Percentiles rank a stretch among this genome's conserved stretches.
phyloP scores from a whole-genome alignment of 2,329 filamentous ascomycete genomes.

The Colletotrichum destructivum region DNA sequence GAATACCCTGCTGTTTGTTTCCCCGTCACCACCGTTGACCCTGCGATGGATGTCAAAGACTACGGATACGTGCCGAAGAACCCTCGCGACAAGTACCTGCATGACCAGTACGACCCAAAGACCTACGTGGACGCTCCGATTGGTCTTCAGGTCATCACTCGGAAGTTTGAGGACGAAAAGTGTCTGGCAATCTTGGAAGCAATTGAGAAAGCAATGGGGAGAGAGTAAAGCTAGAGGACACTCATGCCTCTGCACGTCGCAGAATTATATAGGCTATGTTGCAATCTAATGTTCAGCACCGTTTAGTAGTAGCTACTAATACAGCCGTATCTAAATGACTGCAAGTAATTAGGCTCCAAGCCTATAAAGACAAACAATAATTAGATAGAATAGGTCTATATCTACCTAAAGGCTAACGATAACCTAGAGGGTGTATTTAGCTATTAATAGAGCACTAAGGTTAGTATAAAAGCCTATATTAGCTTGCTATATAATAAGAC shows the following conservation, averaged over 20 bases:
- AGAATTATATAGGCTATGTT: not conserved
- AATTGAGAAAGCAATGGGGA: conserved; percentile 11
- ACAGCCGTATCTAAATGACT: not conserved
- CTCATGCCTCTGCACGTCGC: not conserved
- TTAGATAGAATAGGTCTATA: too few relatives aligned
- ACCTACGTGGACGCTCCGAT: conserved; percentile 19
- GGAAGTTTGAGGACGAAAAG: conserved; percentile 19
- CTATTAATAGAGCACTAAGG: too few relatives aligned
- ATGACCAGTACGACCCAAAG: conserved; percentile 9
- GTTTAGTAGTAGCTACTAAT: not conserved
- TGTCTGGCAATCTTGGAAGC: conserved; percentile 11
- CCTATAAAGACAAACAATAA: conserved; percentile 28
- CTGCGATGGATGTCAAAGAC: not conserved
- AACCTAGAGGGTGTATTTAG: too few relatives aligned
- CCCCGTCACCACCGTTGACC: conserved; percentile 7
- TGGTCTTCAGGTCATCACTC: conserved; percentile 14
- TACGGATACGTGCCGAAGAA: not conserved
- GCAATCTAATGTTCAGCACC: not conserved
- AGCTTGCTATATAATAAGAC: too few relatives aligned
- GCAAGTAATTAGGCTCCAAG: not conserved
- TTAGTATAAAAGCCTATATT: too few relatives aligned
- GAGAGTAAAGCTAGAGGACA: not conserved
- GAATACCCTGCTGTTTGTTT: conserved; percentile 13
- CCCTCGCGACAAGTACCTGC: not conserved
- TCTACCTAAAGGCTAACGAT: too few relatives aligned